Conservation (phyloP, 805 yeast genomes). For the Kazachstania taianensis region DNA sequence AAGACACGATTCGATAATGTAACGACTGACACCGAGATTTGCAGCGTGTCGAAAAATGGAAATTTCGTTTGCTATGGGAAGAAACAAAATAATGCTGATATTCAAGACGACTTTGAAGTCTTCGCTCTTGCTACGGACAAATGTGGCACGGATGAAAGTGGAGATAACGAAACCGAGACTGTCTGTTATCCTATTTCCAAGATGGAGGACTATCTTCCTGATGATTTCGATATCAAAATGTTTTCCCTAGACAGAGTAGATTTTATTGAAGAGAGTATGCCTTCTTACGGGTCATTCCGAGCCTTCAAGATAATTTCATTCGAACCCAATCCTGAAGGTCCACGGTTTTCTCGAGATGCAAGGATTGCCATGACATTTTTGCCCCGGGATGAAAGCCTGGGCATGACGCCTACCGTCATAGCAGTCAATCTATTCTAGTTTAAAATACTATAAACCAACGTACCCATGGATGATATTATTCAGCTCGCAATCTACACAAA, state of each 20-base stretch:
- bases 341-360: neutral
- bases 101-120: constrained; percentile 15
- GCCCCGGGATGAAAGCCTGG: neutral
- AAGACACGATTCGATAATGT: constrained; percentile 13
- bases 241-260: neutral
- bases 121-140: constrained; percentile 9
- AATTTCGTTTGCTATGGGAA: constrained; percentile 18
- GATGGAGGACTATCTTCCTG: constrained; percentile 2
- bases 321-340: neutral
- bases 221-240: neutral
- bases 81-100: constrained; percentile 1
- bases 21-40: constrained; percentile 14
- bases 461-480: no score
- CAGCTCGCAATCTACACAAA: neutral
- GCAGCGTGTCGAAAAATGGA: constrained; percentile 13
- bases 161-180: neutral
- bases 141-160: neutral
- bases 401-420: neutral
- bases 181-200: constrained; percentile 6
- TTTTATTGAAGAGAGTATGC: neutral
- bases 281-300: neutral
- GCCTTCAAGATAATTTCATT: neutral
- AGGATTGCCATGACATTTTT: neutral
- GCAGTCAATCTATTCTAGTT: neutral
- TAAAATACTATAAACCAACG: neutral